Evolutionary conservation across 257 asterid species (phyloP).

Genomic region (Cynanchum wilfordii): DNA sequence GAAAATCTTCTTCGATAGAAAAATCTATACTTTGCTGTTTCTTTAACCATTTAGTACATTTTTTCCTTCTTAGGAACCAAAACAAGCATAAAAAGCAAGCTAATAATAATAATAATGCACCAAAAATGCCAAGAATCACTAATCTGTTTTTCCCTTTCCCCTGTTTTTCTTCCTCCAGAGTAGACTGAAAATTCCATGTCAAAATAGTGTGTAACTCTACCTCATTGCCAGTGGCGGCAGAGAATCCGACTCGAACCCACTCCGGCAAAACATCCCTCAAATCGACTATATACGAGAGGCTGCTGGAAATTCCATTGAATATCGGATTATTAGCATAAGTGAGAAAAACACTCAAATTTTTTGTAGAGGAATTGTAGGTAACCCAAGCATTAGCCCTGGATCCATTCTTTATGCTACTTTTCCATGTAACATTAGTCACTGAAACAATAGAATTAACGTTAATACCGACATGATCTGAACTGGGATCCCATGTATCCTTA

Average conservation of each 20-base stretch:
- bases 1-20: background rate
- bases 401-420: slow-evolving; percentile 15
- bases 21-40: background rate
- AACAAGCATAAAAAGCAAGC: background rate
- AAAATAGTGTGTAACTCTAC: background rate
- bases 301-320: slow-evolving; percentile 2
- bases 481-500: slow-evolving; percentile 31
- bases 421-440: slow-evolving; percentile 16
- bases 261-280: background rate
- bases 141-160: background rate
- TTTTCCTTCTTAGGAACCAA: background rate
- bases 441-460: slow-evolving; percentile 25
- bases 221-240: background rate
- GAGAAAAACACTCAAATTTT: slow-evolving; percentile 18
- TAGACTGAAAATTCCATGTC: background rate
- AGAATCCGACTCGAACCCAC: background rate
- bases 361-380: slow-evolving; percentile 16
- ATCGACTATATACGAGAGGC: background rate
- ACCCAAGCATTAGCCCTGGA: slow-evolving; percentile 29
- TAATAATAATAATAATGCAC: background rate
- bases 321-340: slow-evolving; percentile 7
- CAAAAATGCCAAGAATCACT: background rate
- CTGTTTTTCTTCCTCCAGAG: background rate
- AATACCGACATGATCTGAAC: slow-evolving; percentile 34
- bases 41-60: slow-evolving; percentile 2